Evolutionary conservation across 345 rosid species (phyloP).

Genomic region (Euphorbia tirucalli): DNA sequence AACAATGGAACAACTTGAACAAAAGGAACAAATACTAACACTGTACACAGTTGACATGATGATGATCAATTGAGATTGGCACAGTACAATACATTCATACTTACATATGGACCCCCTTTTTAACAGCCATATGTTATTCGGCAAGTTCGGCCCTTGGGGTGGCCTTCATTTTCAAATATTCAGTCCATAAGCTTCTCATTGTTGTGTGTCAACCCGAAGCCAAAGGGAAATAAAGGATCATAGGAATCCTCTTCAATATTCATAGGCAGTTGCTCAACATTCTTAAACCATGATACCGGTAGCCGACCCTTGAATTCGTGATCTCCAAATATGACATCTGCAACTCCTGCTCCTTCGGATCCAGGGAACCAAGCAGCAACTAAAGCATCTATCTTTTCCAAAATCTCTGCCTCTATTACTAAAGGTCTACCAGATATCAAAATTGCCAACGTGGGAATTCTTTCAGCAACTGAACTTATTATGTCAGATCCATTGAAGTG

Average conservation of each 20-base stretch:
- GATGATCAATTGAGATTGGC: conserved; percentile 6
- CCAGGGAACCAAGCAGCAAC: conserved; percentile 95
- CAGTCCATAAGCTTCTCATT: conserved; percentile 11
- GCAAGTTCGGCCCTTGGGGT: conserved; percentile 6
- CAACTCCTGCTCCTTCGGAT: conserved; percentile 64
- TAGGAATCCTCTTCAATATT: conserved; percentile 40
- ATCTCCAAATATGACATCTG: conserved; percentile 71
- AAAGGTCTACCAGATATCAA: conserved; percentile 76
- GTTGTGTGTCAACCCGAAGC: conserved; percentile 50
- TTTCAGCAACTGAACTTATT: conserved; percentile 49
- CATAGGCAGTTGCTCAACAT: conserved; percentile 49
- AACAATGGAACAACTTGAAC: conserved; percentile 3
- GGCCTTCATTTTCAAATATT: conserved; percentile 16
- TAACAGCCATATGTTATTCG: neutral
- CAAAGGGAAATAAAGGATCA: conserved; percentile 66
- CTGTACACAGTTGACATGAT: conserved; percentile 9
- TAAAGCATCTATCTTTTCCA: conserved; percentile 61
- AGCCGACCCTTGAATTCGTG: conserved; percentile 53
- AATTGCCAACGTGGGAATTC: conserved; percentile 58
- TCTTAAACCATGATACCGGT: conserved; percentile 77
- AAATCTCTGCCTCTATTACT: conserved; percentile 50
- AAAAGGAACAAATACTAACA: conserved; percentile 3
- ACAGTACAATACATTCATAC: neutral
- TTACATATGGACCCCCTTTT: neutral
- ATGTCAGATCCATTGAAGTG: conserved; percentile 57